Conservation (phyloP, 495 filamentous ascomycete genomes). For the Mytilinidion resinicola region DNA sequence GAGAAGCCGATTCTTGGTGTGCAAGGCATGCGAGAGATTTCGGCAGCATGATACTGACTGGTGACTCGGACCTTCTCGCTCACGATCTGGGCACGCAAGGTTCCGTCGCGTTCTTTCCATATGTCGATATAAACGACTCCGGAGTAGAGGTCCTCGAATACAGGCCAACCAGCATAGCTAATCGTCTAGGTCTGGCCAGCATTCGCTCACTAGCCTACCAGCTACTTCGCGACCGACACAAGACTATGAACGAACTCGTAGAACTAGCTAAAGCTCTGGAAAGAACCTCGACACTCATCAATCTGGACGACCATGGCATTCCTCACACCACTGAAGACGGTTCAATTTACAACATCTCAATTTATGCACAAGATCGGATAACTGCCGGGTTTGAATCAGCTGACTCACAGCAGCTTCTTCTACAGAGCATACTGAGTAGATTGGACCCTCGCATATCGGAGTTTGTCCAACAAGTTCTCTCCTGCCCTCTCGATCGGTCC, state of each 20-base stretch:
- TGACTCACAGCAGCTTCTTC: not conserved
- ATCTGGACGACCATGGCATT: too few species aligned
- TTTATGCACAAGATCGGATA: too few species aligned
- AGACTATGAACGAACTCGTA: slow-evolving; percentile 5
- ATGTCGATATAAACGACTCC: slow-evolving; percentile 1
- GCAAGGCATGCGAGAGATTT: slow-evolving; percentile 10
- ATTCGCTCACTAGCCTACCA: slow-evolving; percentile 16
- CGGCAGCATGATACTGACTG: slow-evolving; percentile 20
- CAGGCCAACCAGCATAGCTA: slow-evolving; percentile 7
- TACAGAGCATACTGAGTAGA: not conserved
- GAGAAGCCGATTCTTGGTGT: slow-evolving; percentile 27
- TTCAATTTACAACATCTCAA: too few species aligned
- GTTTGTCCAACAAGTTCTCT: slow-evolving; percentile 15
- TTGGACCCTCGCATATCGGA: slow-evolving; percentile 16
- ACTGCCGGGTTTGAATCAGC: too few species aligned
- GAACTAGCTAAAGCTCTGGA: not conserved
- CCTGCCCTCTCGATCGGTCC: not conserved
- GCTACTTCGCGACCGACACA: not conserved
- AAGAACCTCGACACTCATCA: too few species aligned
- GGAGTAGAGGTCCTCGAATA: slow-evolving; percentile 1
- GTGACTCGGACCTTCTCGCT: slow-evolving; percentile 23
- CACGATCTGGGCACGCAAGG: slow-evolving; percentile 15
- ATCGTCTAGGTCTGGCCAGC: slow-evolving; percentile 9
- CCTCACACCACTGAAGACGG: too few species aligned
- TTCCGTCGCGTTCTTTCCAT: slow-evolving; percentile 16